Evolutionary conservation across 2,329 filamentous ascomycete species (phyloP), one percentile per base, ranked within the genome.

Genomic region (Plenodomus biglobosus): DNA sequence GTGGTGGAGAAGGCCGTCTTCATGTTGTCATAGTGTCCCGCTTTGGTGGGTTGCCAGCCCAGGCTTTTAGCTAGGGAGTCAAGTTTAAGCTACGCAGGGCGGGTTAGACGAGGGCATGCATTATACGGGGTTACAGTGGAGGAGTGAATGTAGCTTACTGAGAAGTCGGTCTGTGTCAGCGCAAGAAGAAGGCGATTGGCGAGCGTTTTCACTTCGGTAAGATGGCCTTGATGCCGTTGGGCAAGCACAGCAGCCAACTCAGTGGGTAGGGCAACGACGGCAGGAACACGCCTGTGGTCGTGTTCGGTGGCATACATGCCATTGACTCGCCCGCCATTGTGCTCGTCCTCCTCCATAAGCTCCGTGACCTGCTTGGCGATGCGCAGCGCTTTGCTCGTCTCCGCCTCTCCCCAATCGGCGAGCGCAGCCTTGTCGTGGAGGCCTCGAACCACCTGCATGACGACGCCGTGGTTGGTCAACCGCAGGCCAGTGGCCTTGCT

Each of bases 171-270:
- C 38, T 69, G 66, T 32, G 64, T 51, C 37, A 69, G 52, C 41
- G 70, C 59, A 34, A 58, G 56, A 46, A 78, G 59, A 42, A 78
- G 48, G 20, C 75, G 62, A 36, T 66, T 61, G 5, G 71, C 69
- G 42, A 75, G 73, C 36, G 61, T 70, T 48, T 65, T 68, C 21
- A 78, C 74, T 19, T 71, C 65, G n/a, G 70, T 69, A 1, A 68
- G 65, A 37, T 72, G 67, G 24, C 55, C 66, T 38, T 74, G 56
- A 36, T 74, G 62, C 48, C 62, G 67, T 42, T 71, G 66, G 3
- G 71, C 72, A 38, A 69, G 61, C 4, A 73, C 64, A 21, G 75
- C 75, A 16, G 72, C 66, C 59, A 79, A 52, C 57, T 76, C 75
- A 5, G 77, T 60, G 42, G 73, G 71, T 21, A 72, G 50, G n/a